Percentiles rank a stretch among this genome's conserved stretches.
phyloP scores from a whole-genome alignment of 1,139 yeast species.

The Hansenula lynferdii region DNA sequence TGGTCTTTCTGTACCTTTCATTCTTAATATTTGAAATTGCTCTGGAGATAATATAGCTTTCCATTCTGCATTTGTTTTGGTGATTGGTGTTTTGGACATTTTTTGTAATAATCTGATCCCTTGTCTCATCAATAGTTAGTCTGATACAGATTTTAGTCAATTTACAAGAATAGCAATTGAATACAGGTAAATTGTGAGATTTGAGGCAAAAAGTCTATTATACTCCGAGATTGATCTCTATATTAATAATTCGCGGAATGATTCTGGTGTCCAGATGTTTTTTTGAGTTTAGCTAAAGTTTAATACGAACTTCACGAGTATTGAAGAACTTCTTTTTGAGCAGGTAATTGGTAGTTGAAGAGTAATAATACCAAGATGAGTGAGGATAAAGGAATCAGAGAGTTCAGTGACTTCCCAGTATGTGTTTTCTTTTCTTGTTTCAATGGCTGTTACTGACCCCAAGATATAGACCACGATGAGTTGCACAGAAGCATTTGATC shows the following conservation, averaged over 20 bases:
- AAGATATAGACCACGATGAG: slow-evolving; percentile 48
- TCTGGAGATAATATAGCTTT: slow-evolving; percentile 68
- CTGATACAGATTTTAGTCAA: neutral
- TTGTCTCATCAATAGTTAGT: too few relatives aligned
- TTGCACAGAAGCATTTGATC: slow-evolving; percentile 82
- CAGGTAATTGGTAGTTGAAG: too few relatives aligned
- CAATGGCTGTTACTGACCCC: too few relatives aligned
- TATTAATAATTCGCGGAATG: too few relatives aligned
- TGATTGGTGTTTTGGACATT: slow-evolving; percentile 15
- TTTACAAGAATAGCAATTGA: neutral
- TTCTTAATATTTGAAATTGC: slow-evolving; percentile 75
- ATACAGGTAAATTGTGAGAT: too few relatives aligned
- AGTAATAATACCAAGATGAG: neutral
- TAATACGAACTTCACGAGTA: too few relatives aligned
- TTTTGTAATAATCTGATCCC: slow-evolving; percentile 1
- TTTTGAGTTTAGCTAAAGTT: too few relatives aligned
- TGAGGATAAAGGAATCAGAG: neutral
- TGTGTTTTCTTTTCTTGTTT: neutral
- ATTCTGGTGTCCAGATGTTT: neutral
- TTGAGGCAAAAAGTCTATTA: neutral
- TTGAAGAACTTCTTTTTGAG: too few relatives aligned
- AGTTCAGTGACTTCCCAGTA: neutral
- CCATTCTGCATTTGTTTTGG: slow-evolving; percentile 70
- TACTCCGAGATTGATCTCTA: neutral
- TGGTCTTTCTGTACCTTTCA: slow-evolving; percentile 83